Percentiles rank a stretch among this genome's conserved stretches.
Conservation (phyloP, 2,329 filamentous ascomycete genomes). For the Berkeleyomyces rouxiae region DNA sequence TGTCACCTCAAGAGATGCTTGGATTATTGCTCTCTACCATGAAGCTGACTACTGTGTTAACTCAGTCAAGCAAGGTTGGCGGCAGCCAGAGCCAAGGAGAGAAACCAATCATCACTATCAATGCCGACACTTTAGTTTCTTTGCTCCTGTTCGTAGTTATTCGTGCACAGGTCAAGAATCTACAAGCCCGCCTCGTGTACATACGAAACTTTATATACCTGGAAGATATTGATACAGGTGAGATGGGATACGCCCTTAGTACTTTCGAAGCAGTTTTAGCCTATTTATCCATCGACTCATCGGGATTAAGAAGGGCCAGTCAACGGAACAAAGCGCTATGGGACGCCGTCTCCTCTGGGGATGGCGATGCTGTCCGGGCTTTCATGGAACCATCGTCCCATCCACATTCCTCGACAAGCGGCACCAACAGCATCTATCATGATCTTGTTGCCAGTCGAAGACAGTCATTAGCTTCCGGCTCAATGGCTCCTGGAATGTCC, state of each 20-base stretch:
- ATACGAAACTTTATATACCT: conserved; percentile 97
- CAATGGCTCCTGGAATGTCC: conserved; percentile 19
- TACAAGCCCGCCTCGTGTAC: conserved; percentile 80
- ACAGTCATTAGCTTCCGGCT: conserved; percentile 1
- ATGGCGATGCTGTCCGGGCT: conserved; percentile 54
- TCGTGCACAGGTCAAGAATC: conserved; percentile 67
- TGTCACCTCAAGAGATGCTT: conserved; percentile 79
- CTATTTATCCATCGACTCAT: conserved; percentile 72
- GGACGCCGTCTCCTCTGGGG: conserved; percentile 68
- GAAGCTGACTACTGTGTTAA: conserved; percentile 59
- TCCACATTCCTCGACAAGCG: neutral
- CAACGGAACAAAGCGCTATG: conserved; percentile 72
- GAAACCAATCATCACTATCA: conserved; percentile 43
- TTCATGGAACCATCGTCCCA: conserved; percentile 52
- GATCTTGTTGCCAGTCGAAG: conserved; percentile 5
- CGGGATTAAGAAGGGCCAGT: conserved; percentile 67
- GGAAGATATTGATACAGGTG: conserved; percentile 89
- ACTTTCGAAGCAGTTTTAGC: conserved; percentile 88
- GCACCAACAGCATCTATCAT: conserved; percentile 5
- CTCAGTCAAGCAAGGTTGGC: conserved; percentile 21
- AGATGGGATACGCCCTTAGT: conserved; percentile 89
- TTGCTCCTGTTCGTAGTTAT: conserved; percentile 85
- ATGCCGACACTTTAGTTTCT: conserved; percentile 87
- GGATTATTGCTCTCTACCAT: conserved; percentile 63
- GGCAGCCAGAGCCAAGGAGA: conserved; percentile 21